Evolutionary conservation across 1,139 yeast species (phyloP), one percentile per base, ranked within the genome.

Genomic region (Meyerozyma guilliermondii): DNA sequence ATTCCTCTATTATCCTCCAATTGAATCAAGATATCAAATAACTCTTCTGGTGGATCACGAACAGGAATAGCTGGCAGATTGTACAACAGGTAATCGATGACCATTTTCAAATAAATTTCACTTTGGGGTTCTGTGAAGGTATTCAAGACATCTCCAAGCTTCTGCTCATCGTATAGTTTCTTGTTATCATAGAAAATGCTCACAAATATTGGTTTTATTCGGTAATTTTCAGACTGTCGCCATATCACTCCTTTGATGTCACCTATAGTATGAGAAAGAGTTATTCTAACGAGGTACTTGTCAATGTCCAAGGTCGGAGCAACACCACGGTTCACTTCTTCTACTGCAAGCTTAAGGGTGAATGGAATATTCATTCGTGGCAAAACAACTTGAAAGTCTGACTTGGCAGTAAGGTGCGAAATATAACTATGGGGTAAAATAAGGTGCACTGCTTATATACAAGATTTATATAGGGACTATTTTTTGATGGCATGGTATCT

Each of bases 401-500:
- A 29, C 18, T 5, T 29, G 33, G 33, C 33, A 29, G 30, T 27
- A 9, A 11, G 33, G 18, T 29, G 33, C 33, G 33, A 29, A 29
- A 14, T 26, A 3, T 4, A 26, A 26, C 28, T 29, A 29, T 29
- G 33, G 33, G 33, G 33, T 29, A 29, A 16, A 29, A 11, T 11
- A 26, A 9, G 3, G 11, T 5, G 22, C 7, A 26, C 28, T 29
- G 33, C 33, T 20, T 52, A 52, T 55, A 34, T 52, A 50, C 56
- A 55, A 45, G 48, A 38, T 22, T n/a, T 26, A 20, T 10, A 17
- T 33, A 33, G 16, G 24, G 24, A 20, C 46, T 54, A 67, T 43
- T 57, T 61, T 46, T 59, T 62, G 52, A 86, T 76, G 35, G 96
- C 95, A 59, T 88, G 96, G 67, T 92, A 92, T 63, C 98, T 80